phyloP scores from a whole-genome alignment of 257 asterid genomes.

The Petunia axillaris region DNA sequence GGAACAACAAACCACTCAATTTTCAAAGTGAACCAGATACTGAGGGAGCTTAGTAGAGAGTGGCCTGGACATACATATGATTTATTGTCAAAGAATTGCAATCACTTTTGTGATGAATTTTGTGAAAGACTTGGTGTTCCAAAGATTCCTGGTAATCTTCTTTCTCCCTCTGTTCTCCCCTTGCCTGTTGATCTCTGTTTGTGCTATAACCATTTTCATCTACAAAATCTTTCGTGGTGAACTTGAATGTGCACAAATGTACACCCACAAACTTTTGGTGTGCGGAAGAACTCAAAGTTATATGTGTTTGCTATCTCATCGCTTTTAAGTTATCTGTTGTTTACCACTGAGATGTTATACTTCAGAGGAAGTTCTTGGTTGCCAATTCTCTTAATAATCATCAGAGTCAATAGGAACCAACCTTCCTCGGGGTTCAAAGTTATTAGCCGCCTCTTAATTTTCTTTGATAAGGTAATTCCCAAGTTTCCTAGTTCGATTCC shows the following conservation, averaged over 20 bases:
- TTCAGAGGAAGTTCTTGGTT: slow-evolving; percentile 5
- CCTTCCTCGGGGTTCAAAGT: background rate
- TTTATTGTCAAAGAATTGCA: slow-evolving; percentile 88
- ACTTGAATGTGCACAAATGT: slow-evolving; percentile 13
- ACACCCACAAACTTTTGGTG: background rate
- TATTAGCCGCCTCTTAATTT: background rate
- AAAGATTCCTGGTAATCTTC: slow-evolving; percentile 83
- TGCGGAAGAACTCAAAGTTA: background rate
- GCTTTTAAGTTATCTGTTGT: background rate
- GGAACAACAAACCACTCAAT: slow-evolving; percentile 69
- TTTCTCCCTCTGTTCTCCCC: background rate
- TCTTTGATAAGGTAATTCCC: background rate
- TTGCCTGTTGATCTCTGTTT: slow-evolving; percentile 15
- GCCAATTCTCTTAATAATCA: background rate
- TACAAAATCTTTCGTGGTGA: background rate
- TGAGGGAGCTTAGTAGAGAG: slow-evolving; percentile 94
- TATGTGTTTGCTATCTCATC: slow-evolving; percentile 11
- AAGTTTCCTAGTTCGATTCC: background rate
- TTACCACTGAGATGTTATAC: background rate
- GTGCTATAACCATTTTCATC: background rate
- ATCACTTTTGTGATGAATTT: slow-evolving; percentile 93
- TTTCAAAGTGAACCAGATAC: slow-evolving; percentile 81
- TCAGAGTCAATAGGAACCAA: background rate
- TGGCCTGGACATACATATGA: slow-evolving; percentile 97
- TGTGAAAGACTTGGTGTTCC: slow-evolving; percentile 95